Evolutionary conservation across 2,329 filamentous ascomycete genomes (phyloP), one percentile per base, ranked within the genome.

Genomic region (Stachybotrys echinatus): DNA sequence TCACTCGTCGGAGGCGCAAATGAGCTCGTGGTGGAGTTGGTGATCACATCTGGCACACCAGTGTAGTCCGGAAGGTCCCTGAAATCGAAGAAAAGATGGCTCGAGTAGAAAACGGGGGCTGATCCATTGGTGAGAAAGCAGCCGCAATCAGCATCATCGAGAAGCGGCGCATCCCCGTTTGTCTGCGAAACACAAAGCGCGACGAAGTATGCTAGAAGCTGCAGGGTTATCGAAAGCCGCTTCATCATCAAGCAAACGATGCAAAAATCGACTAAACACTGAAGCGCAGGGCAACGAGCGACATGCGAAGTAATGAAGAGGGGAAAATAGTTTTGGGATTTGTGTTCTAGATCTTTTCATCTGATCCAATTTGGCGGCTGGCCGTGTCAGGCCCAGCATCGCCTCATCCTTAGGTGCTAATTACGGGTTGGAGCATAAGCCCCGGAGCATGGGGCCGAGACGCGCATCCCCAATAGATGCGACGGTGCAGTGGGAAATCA

Each of bases 81-180:
- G 54, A 77, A 80, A 60, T 80, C 76, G 55, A 74, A 76, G 63
- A 80, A 79, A 37, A 61, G 57, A 58, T 76, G 77, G 18, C 66
- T 62, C 18, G 66, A 61, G 56, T 74, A 79, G 62, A 71, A 79
- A 40, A 60, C 58, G 21, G 67, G 59, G 42, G 65, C 66, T 12
- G 68, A 71, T 42, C 67, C 72, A 55, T 79, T 77, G 56, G 72
- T 76, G 46, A 74, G 59, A 55, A 70, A 80, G 58, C 77, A 79
- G 50, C 66, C 65, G 60, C 77, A 80, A 40, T 63, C 58, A 22
- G 62, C 57, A 47, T 70, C 67, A 12, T 65, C 56, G 18, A 47
- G 45, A 43, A 48, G 46, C 21, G 48, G 42, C 19, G 10, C 10
- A 10, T 34, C 27, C 10, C 27, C 27, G 27, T 34, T 14, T 34